These are phyloP conservation scores for Teunomyces barrocoloradensis DNA, from an alignment of 805 yeast genomes.

Conservation along the genomic window DNA sequence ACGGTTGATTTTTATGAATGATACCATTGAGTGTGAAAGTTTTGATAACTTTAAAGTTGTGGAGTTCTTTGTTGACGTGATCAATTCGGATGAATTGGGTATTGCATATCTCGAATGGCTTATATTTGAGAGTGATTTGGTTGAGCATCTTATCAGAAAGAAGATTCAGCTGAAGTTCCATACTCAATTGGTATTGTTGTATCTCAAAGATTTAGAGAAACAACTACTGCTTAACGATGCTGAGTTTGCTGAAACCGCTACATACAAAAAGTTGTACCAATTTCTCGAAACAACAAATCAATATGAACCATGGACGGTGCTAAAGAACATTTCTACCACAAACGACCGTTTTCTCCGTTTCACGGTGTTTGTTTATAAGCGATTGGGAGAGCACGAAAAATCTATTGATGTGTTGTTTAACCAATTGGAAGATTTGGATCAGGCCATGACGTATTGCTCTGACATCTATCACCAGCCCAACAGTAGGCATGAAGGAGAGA, in stretches of 20 bases:
- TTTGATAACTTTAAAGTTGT: conserved; percentile 55
- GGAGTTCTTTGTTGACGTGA: conserved; percentile 40
- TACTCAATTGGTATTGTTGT: conserved; percentile 34
- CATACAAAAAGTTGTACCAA: conserved; percentile 30
- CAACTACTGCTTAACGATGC: conserved; percentile 3
- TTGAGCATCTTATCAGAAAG: conserved; percentile 14
- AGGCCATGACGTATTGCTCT: conserved; percentile 63
- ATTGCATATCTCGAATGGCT: conserved; percentile 48
- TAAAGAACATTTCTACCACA: conserved; percentile 31
- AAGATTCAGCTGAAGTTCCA: conserved; percentile 26
- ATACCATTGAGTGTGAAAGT: conserved; percentile 56
- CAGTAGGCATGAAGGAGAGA: conserved; percentile 34
- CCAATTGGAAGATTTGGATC: conserved; percentile 52
- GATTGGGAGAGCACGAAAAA: conserved; percentile 58
- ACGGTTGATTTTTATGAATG: conserved; percentile 59
- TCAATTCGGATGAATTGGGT: conserved; percentile 22
- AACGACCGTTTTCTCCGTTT: conserved; percentile 39
- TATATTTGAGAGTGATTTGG: conserved; percentile 33
- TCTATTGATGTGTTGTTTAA: conserved; percentile 61
- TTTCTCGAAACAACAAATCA: conserved; percentile 29
- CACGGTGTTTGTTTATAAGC: conserved; percentile 56
- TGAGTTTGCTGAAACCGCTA: conserved; percentile 12
- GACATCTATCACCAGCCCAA: conserved; percentile 40
- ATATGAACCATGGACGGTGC: conserved; percentile 38
- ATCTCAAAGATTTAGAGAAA: conserved; percentile 24